Base-by-base conservation (phyloP, 2,329 filamentous ascomycete species). In the Aureobasidium leucospermi region DNA sequence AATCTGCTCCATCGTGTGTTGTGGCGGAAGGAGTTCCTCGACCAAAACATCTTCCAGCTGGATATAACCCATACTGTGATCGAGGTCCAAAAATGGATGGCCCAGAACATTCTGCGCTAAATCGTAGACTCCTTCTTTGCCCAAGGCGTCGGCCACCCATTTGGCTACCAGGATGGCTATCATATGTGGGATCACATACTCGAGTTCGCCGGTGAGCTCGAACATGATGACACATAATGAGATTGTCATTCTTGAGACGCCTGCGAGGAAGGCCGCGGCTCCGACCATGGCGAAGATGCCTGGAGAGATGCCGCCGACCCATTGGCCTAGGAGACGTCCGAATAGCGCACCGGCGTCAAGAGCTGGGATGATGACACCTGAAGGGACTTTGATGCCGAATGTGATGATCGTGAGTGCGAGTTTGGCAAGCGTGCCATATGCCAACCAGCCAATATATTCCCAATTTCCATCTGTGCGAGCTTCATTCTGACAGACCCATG, bases 251-350 rank as follows among this genome's bases (percentile, higher is more conserved):
- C 82, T 73, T 10, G 77, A 79, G 1, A 84, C 80, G 6, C 82
- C 82, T 0, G 81, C 81, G 0, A 85, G 75, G 65, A 84, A 84
- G 0, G 81, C 81, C 3, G 79, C 80, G 0, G 81, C 78, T 1
- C 81, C 82, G 9, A 85, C 81, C 79, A 85, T 82, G 58, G 82
- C 82, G 67, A 84, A 84, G 56, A 84, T 82, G 2, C 82, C 81
- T 0, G 82, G 81, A 1, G 79, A 80, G 7, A 68, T 67, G 0
- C 69, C 66, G 9, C 41, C 3, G 15, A 79, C 69, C 13, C 67
- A 65, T 65, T 80, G 70, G 62, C 77, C 81, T 1, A 83, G 65
- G 3, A 85, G 72, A 3, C 81, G 76, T 3, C 82, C 81, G 62
- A 84, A 84, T 32, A 85, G 74, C 0, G 81, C 81, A 13, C 82